Evolutionary conservation across 345 rosid species (phyloP).

Genomic region (Lepidium sativum): DNA sequence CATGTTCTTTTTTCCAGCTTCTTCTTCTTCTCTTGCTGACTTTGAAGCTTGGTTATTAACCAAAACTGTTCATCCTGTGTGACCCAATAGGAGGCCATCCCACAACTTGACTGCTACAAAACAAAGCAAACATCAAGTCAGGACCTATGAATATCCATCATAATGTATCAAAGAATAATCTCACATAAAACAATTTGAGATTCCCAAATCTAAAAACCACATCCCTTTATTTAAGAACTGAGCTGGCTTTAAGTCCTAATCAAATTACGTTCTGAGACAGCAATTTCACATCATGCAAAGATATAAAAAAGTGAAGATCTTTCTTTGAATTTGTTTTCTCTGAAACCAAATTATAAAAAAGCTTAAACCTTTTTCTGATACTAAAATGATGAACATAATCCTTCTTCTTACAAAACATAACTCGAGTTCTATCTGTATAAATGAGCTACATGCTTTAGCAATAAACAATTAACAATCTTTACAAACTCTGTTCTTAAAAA

Average conservation of each 20-base stretch:
- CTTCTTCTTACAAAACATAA: no score
- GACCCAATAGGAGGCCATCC: conserved; percentile 93
- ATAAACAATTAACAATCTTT: not conserved
- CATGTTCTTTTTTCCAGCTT: conserved; percentile 10
- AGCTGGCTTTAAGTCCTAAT: not conserved
- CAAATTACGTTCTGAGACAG: not conserved
- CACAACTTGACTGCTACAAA: conserved; percentile 68
- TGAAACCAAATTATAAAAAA: no score
- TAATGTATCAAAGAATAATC: not conserved
- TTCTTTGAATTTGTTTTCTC: not conserved
- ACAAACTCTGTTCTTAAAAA: conserved; percentile 2
- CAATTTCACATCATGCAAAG: not conserved
- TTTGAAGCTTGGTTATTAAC: conserved; percentile 53
- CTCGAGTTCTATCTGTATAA: not conserved
- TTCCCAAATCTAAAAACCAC: not conserved
- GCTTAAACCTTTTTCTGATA: no score
- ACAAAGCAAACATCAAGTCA: conserved; percentile 5
- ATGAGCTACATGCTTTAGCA: not conserved
- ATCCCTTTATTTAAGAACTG: not conserved
- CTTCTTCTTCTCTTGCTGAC: conserved; percentile 42
- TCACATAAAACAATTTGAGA: not conserved
- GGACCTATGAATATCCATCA: not conserved
- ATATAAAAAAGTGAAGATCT: not conserved
- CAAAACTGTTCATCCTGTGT: no score
- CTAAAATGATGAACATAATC: no score